These are phyloP conservation scores for Pleomassaria siparia DNA, from an alignment of 2,329 filamentous ascomycete genomes.

Conservation along the genomic window DNA sequence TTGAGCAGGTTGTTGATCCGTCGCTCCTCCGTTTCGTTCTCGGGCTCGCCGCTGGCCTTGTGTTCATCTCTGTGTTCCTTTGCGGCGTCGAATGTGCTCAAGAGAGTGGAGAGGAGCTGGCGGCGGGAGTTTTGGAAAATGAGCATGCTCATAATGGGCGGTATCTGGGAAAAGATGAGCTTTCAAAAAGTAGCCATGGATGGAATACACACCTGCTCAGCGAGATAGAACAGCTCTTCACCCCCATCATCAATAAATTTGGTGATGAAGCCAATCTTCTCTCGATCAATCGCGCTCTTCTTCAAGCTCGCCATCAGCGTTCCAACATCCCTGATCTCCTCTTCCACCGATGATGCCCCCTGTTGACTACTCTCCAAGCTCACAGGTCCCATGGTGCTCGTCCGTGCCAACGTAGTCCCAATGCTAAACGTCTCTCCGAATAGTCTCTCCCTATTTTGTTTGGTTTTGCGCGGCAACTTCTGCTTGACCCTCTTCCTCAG, in stretches of 20 bases:
- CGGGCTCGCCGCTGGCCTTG: constrained; percentile 42
- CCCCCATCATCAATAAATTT: constrained; percentile 78
- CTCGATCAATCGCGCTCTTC: constrained; percentile 76
- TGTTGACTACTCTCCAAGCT: constrained; percentile 14
- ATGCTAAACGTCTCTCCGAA: constrained; percentile 44
- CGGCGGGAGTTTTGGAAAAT: constrained; percentile 87
- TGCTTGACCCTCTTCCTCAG: constrained; percentile 75
- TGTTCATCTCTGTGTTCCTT: constrained; percentile 53
- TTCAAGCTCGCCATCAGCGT: constrained; percentile 70
- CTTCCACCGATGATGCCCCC: constrained; percentile 44
- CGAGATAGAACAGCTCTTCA: constrained; percentile 70
- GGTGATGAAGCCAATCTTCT: constrained; percentile 82
- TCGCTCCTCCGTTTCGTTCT: constrained; percentile 51
- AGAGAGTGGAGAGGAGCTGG: constrained; percentile 71
- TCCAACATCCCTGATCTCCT: constrained; percentile 65
- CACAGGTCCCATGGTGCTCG: constrained; percentile 51
- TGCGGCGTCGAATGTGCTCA: constrained; percentile 56
- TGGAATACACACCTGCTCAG: constrained; percentile 55
- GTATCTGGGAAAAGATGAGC: constrained; percentile 24
- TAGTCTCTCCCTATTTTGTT: constrained; percentile 34
- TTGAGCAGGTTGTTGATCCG: constrained; percentile 69
- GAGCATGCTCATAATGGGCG: constrained; percentile 63
- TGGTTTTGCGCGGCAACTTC: constrained; percentile 40
- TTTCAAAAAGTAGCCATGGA: neutral
- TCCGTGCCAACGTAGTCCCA: constrained; percentile 37